A percentile compares a stretch with the other conserved stretches of the same genome.
These are phyloP conservation scores for Sicyos baderoa DNA, from an alignment of 306 rosid species.

Conservation along the genomic window DNA sequence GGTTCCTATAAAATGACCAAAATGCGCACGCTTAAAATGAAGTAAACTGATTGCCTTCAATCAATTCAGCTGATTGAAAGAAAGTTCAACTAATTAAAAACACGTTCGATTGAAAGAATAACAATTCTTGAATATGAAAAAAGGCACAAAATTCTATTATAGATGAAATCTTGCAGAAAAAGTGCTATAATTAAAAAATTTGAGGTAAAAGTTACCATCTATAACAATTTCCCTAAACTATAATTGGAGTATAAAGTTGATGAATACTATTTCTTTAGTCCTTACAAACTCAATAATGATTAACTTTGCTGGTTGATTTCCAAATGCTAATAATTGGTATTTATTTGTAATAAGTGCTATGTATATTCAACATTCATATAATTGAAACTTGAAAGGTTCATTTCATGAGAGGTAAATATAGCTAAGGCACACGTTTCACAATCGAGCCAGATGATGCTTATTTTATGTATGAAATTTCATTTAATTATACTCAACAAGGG, in stretches of 20 bases:
- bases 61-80: no score
- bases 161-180: no score
- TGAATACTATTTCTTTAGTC: not conserved
- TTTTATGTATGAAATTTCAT: not conserved
- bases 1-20: no score
- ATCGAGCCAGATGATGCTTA: not conserved
- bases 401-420: not conserved
- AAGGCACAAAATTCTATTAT: no score
- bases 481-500: not conserved
- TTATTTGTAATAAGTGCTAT: not conserved
- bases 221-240: no score
- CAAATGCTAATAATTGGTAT: not conserved
- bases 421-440: not conserved
- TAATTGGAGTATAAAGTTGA: not conserved
- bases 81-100: no score
- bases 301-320: slow-evolving; percentile 8
- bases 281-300: not conserved
- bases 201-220: no score
- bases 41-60: no score
- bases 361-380: not conserved
- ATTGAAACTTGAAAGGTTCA: not conserved
- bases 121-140: no score
- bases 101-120: no score
- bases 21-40: no score
- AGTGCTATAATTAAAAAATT: no score